Evolutionary conservation across 441 rosid species (phyloP).

Genomic region (Croton laevigatus): DNA sequence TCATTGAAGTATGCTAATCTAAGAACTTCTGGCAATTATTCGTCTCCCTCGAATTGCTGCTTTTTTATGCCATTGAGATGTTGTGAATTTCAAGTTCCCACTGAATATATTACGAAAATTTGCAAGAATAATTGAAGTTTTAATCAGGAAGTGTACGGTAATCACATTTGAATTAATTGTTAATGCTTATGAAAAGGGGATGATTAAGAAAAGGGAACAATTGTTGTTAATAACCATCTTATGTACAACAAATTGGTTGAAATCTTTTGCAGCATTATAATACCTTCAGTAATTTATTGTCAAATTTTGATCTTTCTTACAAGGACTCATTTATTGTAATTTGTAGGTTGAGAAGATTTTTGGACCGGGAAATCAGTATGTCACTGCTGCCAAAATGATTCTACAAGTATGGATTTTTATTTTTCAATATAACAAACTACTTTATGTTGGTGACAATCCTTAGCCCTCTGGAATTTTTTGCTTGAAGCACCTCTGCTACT

Average conservation of each 20-base stretch:
- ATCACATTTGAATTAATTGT: background rate
- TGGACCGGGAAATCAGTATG: slow-evolving; percentile 96
- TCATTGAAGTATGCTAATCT: background rate
- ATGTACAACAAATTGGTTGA: background rate
- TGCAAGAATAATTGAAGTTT: background rate
- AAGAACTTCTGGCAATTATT: background rate
- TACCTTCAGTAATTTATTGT: background rate
- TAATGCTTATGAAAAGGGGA: background rate
- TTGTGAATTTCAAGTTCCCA: background rate
- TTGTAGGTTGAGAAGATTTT: slow-evolving; percentile 84
- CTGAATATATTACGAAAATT: background rate
- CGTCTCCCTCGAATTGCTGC: background rate
- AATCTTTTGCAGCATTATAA: background rate
- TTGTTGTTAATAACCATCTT: background rate
- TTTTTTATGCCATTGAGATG: background rate
- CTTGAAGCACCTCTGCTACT: background rate
- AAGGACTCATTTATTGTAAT: slow-evolving; percentile 8
- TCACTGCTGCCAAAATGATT: slow-evolving; percentile 95
- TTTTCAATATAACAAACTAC: no score
- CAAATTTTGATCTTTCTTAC: background rate
- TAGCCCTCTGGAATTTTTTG: background rate
- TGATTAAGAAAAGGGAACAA: background rate
- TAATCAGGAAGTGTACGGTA: background rate
- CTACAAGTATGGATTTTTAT: slow-evolving; percentile 55
- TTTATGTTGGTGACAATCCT: background rate